Base-by-base conservation (phyloP, 306 rosid species). In the Abrus precatorius region DNA sequence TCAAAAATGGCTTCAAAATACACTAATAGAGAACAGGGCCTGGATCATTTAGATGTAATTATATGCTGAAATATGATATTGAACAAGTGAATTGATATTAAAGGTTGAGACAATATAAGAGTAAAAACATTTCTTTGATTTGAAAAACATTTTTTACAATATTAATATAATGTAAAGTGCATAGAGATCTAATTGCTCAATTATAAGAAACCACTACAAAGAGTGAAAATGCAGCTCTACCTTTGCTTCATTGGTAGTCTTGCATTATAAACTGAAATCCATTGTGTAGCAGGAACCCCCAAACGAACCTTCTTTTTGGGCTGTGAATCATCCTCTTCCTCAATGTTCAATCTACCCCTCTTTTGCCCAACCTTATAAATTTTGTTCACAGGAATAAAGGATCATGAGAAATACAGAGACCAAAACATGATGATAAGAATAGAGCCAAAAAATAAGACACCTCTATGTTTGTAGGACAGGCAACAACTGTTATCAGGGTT, bases 191-290 rank as follows among this genome's bases (percentile, higher is more conserved):
- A 9, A 62, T 62, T 32, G 36, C 61, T 76, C 7, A 43, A 55
- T 54, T 83, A 7, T 28, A 63, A 6, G 69, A 74, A 60, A 63
- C 14, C 10, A 9, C 49, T 32, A 40, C 56, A 69, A 47, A 55
- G 50, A 79, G 40, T 34, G 44, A 67, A 34, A 67, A 34, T 12
- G 65, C 65, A 53, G 5, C 13, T 61, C 43, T 86, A 95, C 99
- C 99, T 95, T 80, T 95, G 99, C 85, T 95, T 95, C 99, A 93
- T 95, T 79, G 99, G 99, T 50, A 77, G 83, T 78, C 97, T 85
- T 49, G 97, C 97, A 86, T 95, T 93, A 89, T 93, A 95, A 76
- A 93, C 79, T 80, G 99, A 95, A 81, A 95, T 95, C 99, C 99
- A 95, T 78, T 95, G 99, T 1, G 97, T 91, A 7, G 99, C 99